Conservation (phyloP, 345 rosid genomes). For the Acer yangbiense region DNA sequence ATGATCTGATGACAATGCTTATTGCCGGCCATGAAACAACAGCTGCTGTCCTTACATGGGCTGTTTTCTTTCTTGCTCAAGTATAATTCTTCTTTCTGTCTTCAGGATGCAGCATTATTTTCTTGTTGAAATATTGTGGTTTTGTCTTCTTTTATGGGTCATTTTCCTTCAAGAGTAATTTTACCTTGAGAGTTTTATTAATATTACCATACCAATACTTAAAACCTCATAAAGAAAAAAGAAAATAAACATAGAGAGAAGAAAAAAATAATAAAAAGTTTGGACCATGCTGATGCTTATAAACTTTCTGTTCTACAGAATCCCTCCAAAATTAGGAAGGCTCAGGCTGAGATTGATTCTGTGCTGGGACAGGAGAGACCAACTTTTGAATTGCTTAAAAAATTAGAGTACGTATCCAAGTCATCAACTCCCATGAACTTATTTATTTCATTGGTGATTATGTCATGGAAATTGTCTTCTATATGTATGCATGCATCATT, state of each 20-base stretch:
- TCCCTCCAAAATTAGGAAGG: slow-evolving; percentile 78
- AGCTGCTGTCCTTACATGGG: slow-evolving; percentile 98
- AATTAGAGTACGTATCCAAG: slow-evolving; percentile 61
- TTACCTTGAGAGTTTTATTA: background rate
- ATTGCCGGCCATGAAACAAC: slow-evolving; percentile 98
- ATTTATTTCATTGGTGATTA: slow-evolving; percentile 7
- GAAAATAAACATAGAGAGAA: background rate
- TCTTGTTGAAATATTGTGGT: background rate
- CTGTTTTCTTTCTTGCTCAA: slow-evolving; percentile 87
- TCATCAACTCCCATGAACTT: slow-evolving; percentile 5
- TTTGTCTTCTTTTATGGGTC: background rate
- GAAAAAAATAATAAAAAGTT: background rate
- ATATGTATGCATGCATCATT: background rate
- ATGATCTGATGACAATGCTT: slow-evolving; percentile 93
- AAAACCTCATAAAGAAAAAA: background rate
- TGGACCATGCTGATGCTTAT: slow-evolving; percentile 7
- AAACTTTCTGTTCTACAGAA: slow-evolving; percentile 45
- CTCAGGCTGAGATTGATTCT: slow-evolving; percentile 82
- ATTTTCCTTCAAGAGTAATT: background rate
- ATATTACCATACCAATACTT: background rate
- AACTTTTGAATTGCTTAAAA: slow-evolving; percentile 67
- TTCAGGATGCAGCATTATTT: background rate
- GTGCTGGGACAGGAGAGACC: slow-evolving; percentile 70
- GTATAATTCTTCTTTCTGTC: slow-evolving; percentile 38
- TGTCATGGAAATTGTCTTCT: slow-evolving; percentile 1